Conservation (phyloP, 2,329 filamentous ascomycete species). For the Pseudogymnoascus sp. region DNA sequence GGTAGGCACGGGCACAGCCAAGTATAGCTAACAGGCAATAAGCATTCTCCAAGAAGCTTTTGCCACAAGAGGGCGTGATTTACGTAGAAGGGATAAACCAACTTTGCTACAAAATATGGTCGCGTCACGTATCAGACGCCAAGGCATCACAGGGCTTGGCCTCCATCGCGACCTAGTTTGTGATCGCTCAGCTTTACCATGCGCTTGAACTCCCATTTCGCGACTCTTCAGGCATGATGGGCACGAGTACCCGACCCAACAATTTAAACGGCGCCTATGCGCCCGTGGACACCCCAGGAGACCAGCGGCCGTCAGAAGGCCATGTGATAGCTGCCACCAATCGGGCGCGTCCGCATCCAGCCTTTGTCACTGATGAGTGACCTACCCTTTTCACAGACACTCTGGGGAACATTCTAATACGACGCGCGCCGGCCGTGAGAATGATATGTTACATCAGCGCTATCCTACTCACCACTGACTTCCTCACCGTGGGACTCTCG, state of each 20-base stretch:
- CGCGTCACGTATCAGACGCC: not conserved
- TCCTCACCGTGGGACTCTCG: not conserved
- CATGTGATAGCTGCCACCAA: not conserved
- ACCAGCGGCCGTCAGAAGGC: not conserved
- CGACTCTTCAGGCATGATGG: not conserved
- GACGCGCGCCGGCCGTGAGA: not conserved
- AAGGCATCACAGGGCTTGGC: not conserved
- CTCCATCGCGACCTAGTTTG: not conserved
- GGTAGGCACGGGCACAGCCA: not conserved
- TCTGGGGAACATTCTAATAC: not conserved
- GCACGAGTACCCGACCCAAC: not conserved
- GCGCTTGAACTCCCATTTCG: not conserved
- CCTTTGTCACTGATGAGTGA: not conserved
- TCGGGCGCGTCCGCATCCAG: not conserved
- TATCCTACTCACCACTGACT: not conserved
- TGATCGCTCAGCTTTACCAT: not conserved
- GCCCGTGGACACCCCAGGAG: not conserved
- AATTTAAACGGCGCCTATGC: not conserved
- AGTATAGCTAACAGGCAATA: not conserved
- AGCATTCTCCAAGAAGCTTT: not conserved
- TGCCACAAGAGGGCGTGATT: not conserved
- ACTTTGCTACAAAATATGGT: not conserved
- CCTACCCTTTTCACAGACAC: not conserved
- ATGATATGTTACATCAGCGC: conserved; percentile 3
- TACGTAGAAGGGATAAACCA: not conserved